A percentile compares a stretch with the other conserved stretches of the same genome.
Evolutionary conservation across 139 green algal genomes (phyloP).

Genomic region (Chlorella sorokiniana): DNA sequence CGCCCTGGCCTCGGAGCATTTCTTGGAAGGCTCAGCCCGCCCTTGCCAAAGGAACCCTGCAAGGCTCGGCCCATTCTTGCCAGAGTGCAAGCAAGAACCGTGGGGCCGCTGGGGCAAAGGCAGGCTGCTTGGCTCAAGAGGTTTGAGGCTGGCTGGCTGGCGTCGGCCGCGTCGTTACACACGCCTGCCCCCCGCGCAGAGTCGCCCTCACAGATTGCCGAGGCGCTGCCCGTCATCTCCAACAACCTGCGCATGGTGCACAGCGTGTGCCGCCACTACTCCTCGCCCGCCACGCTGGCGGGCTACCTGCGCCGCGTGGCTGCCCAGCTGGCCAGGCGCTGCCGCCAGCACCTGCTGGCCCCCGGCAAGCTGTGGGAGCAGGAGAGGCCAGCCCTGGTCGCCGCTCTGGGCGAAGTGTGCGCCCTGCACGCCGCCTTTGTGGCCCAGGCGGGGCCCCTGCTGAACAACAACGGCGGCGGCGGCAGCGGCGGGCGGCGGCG

Average conservation of each 20-base stretch:
- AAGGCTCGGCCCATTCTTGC: too few relatives aligned
- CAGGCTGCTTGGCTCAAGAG: background rate
- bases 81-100: too few relatives aligned
- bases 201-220: constrained; percentile 69
- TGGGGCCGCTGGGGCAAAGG: too few relatives aligned
- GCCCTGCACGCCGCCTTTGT: constrained; percentile 28
- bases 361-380: constrained; percentile 80
- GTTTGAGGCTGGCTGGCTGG: too few relatives aligned
- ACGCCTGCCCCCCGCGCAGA: background rate
- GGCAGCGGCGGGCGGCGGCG: background rate
- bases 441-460: constrained; percentile 14
- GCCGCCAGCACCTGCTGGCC: constrained; percentile 71
- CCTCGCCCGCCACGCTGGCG: constrained; percentile 81
- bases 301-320: constrained; percentile 85
- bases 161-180: too few relatives aligned
- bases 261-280: constrained; percentile 91
- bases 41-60: too few relatives aligned
- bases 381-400: constrained; percentile 65
- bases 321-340: constrained; percentile 81
- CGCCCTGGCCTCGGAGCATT: too few relatives aligned
- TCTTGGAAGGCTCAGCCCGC: too few relatives aligned
- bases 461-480: background rate
- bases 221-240: constrained; percentile 77
- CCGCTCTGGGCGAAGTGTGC: constrained; percentile 67
- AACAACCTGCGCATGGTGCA: constrained; percentile 87